Evolutionary conservation across 2,329 filamentous ascomycete species (phyloP).

Genomic region (Curvularia eragrostidis): DNA sequence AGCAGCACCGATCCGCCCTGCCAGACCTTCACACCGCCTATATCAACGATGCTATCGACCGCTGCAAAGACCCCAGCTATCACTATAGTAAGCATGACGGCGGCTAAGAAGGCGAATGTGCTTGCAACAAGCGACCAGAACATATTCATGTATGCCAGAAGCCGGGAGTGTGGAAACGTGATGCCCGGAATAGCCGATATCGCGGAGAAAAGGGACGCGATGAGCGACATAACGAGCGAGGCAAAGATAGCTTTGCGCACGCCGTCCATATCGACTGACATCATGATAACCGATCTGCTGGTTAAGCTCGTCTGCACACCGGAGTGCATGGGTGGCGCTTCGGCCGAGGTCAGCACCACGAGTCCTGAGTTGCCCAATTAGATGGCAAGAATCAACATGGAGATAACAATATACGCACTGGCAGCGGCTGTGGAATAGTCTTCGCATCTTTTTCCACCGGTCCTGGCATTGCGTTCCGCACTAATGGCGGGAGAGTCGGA

Average conservation of each 20-base stretch:
- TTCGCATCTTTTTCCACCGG: not conserved
- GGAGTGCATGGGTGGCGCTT: not conserved
- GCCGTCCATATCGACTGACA: not conserved
- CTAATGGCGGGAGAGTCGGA: not conserved
- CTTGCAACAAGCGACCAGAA: conserved; percentile 21
- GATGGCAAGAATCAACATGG: not conserved
- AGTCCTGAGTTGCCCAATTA: conserved; percentile 2
- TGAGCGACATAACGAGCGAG: conserved; percentile 27
- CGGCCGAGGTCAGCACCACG: not conserved
- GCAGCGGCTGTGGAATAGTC: not conserved
- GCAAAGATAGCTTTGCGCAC: conserved; percentile 24
- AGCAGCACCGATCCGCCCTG: conserved; percentile 22
- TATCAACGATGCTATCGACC: conserved; percentile 15
- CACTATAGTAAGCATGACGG: conserved; percentile 21
- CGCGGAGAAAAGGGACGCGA: conserved; percentile 17
- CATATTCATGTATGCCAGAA: conserved; percentile 32
- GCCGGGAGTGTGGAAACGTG: conserved; percentile 28
- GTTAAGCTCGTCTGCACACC: not conserved
- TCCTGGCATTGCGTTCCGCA: not conserved
- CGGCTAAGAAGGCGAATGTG: conserved; percentile 22
- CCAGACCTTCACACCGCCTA: conserved; percentile 16
- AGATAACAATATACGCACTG: not conserved
- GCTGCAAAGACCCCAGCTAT: conserved; percentile 11
- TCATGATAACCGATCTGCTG: not conserved
- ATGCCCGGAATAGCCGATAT: conserved; percentile 25